phyloP scores from a whole-genome alignment of 805 yeast genomes.

The Hanseniaspora occidentalis region DNA sequence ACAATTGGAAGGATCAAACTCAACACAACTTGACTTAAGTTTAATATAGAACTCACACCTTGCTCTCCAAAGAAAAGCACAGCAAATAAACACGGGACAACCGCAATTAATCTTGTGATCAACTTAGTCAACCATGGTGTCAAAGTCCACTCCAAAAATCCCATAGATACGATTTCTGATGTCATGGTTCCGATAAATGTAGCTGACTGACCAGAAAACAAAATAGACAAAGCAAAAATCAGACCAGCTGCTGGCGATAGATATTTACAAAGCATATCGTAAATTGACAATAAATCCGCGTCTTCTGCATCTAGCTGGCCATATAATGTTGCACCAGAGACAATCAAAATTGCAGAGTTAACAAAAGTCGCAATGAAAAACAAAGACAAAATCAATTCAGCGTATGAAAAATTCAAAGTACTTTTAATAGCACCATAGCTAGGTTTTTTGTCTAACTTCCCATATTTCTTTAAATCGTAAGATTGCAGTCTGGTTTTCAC shows the following conservation, averaged over 20 bases:
- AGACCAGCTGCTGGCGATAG: conserved; percentile 80
- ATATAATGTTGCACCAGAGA: conserved; percentile 77
- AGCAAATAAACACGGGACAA: conserved; percentile 56
- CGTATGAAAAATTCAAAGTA: conserved; percentile 58
- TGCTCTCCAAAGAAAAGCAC: conserved; percentile 65
- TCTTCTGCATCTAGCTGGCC: conserved; percentile 52
- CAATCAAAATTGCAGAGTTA: conserved; percentile 78
- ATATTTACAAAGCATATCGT: conserved; percentile 53
- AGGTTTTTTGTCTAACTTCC: conserved; percentile 29
- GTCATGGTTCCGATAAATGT: conserved; percentile 91
- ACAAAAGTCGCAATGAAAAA: conserved; percentile 78
- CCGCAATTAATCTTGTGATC: conserved; percentile 72
- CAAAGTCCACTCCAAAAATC: conserved; percentile 68
- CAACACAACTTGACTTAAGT: conserved; percentile 72
- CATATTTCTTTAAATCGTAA: conserved; percentile 42
- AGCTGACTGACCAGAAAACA: conserved; percentile 89
- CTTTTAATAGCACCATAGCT: conserved; percentile 59
- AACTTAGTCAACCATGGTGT: conserved; percentile 75
- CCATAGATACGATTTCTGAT: conserved; percentile 89
- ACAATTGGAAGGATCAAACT: conserved; percentile 75
- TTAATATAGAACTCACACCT: conserved; percentile 64
- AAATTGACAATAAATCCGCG: conserved; percentile 76
- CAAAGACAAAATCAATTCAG: conserved; percentile 58
- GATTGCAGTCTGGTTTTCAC: conserved; percentile 78
- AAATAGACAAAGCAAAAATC: conserved; percentile 76